These are phyloP conservation scores for Tetrapisispora fleetii DNA, from an alignment of 805 yeast species.

Conservation along the genomic window DNA sequence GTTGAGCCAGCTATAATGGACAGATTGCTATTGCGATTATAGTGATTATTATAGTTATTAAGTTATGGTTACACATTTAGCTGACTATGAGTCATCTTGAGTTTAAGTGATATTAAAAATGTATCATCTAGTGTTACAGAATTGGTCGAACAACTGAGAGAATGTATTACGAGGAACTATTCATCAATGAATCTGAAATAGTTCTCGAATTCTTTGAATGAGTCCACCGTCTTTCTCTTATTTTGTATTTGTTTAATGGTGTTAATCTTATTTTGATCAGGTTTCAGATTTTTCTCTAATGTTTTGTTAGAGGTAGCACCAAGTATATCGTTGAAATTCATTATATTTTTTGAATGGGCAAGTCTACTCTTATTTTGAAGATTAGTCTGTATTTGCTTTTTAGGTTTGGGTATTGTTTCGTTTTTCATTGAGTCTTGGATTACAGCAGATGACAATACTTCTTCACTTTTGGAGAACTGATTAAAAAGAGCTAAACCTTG, in stretches of 20 bases:
- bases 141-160: too few relatives aligned
- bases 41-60: not conserved
- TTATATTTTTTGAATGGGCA: conserved; percentile 3
- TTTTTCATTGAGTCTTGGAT: not conserved
- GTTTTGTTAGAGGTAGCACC: not conserved
- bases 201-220: not conserved
- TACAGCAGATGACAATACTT: not conserved
- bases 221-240: not conserved
- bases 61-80: not conserved
- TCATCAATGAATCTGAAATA: not conserved
- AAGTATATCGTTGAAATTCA: conserved; percentile 1
- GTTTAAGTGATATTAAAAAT: too few relatives aligned
- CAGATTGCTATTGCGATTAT: too few relatives aligned
- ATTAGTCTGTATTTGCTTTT: not conserved
- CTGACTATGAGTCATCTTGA: too few relatives aligned
- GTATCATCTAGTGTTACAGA: too few relatives aligned
- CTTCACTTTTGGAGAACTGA: conserved; percentile 1
- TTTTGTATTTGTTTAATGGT: not conserved
- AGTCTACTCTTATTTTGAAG: not conserved
- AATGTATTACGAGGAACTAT: not conserved
- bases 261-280: not conserved
- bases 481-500: not conserved
- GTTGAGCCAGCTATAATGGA: too few relatives aligned
- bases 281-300: not conserved
- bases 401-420: not conserved